These are phyloP conservation scores for Lycium barbarum DNA, from an alignment of 257 asterid species.

Conservation along the genomic window DNA sequence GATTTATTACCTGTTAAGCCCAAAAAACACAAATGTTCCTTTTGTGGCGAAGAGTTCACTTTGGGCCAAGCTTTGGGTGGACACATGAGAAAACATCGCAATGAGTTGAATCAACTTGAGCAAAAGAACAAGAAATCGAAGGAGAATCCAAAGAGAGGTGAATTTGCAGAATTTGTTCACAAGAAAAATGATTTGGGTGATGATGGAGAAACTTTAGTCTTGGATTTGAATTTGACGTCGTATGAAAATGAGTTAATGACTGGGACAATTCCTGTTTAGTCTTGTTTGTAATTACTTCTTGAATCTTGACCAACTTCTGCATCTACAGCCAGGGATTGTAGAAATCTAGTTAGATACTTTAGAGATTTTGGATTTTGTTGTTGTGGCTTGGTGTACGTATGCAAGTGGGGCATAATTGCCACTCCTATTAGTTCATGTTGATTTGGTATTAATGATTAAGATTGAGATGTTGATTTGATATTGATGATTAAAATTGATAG, in stretches of 20 bases:
- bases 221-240: not conserved
- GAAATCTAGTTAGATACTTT: too few species aligned
- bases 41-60: not conserved
- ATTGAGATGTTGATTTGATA: too few species aligned
- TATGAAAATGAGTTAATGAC: not conserved
- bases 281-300: not conserved
- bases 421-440: too few species aligned
- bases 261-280: too few species aligned
- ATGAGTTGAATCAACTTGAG: not conserved
- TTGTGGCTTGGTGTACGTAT: not conserved
- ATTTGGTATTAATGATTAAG: too few species aligned
- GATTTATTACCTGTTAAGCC: not conserved
- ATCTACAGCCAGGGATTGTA: too few species aligned
- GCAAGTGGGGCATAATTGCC: too few species aligned
- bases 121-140: not conserved
- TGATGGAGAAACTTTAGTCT: not conserved
- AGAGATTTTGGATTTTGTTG: not conserved
- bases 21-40: not conserved
- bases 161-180: not conserved
- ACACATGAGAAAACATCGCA: not conserved
- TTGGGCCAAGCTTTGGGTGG: not conserved
- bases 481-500: too few species aligned
- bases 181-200: not conserved
- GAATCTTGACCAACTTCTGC: too few species aligned
- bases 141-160: not conserved